These are phyloP conservation scores for Selenicereus undatus DNA, from an alignment of 148 eudicot species.

Conservation along the genomic window DNA sequence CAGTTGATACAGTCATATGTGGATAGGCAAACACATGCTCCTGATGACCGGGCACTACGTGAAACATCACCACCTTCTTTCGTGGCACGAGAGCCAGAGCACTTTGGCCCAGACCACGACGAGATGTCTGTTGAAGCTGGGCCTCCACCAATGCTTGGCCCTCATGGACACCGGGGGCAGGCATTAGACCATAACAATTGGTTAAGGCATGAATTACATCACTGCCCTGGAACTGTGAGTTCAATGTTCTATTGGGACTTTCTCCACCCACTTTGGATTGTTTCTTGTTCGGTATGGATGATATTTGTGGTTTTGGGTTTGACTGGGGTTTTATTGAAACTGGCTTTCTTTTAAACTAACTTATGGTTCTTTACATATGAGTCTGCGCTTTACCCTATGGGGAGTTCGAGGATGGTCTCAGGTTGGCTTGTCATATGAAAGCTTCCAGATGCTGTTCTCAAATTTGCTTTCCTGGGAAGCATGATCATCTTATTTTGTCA, in stretches of 20 bases:
- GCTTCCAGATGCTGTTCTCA: not conserved
- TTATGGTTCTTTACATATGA: not conserved
- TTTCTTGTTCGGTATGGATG: not conserved
- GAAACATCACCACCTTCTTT: slow-evolving; percentile 37
- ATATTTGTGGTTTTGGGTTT: not conserved
- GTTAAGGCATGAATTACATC: slow-evolving; percentile 40
- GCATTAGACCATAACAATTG: slow-evolving; percentile 34
- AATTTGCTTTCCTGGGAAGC: not conserved
- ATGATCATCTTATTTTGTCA: not conserved
- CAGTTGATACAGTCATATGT: slow-evolving; percentile 80
- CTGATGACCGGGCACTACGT: slow-evolving; percentile 56
- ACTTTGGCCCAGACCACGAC: slow-evolving; percentile 31
- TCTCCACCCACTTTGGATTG: not conserved
- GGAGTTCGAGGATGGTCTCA: no score
- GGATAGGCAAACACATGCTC: slow-evolving; percentile 65
- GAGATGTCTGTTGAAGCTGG: slow-evolving; percentile 34
- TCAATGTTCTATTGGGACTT: not conserved
- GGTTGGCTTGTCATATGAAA: no score
- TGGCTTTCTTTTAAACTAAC: not conserved
- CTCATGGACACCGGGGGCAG: slow-evolving; percentile 44
- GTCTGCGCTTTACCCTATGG: no score
- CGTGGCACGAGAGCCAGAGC: slow-evolving; percentile 40
- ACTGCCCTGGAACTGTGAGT: slow-evolving; percentile 55
- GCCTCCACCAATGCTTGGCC: slow-evolving; percentile 31
- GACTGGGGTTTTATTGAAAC: not conserved